A percentile compares a stretch with the other conserved stretches of the same genome.
Conservation (phyloP, 2,329 filamentous ascomycete genomes). For the Aspergillus ruber region DNA sequence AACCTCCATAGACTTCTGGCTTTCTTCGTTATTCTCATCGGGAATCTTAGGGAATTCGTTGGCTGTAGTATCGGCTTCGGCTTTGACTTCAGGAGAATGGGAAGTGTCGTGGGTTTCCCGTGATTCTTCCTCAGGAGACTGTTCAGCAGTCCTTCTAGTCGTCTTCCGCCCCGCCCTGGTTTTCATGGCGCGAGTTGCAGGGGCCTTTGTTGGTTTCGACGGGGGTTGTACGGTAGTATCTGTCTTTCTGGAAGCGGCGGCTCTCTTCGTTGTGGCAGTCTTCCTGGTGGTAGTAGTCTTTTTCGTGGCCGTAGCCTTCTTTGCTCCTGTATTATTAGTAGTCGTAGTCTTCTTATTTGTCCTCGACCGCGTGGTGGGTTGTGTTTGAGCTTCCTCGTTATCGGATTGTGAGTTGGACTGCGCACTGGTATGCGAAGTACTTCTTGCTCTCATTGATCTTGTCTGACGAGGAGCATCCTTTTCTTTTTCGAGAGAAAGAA, state of each 20-base stretch:
- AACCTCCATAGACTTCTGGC: background rate
- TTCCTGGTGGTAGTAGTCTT: constrained; percentile 5
- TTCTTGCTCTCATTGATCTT: constrained; percentile 15
- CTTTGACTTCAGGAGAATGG: background rate
- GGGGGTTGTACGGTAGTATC: background rate
- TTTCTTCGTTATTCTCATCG: background rate
- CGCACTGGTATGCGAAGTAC: constrained; percentile 6
- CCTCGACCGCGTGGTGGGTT: constrained; percentile 10
- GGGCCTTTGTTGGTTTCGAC: background rate
- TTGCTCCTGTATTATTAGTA: background rate
- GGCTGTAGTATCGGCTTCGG: background rate
- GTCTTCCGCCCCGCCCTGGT: constrained; percentile 10
- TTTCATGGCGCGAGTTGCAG: background rate
- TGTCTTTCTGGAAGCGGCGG: background rate
- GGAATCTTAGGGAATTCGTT: background rate
- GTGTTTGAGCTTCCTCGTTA: constrained; percentile 3
- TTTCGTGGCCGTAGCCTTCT: background rate
- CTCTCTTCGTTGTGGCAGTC: constrained; percentile 5
- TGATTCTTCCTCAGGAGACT: constrained; percentile 3
- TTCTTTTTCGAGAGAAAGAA: constrained; percentile 24
- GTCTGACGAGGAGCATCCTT: constrained; percentile 11
- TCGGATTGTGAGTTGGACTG: background rate
- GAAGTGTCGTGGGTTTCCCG: constrained; percentile 3
- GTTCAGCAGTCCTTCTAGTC: constrained; percentile 6
- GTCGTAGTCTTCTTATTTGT: constrained; percentile 9